Percentiles rank a stretch among this genome's conserved stretches.
phyloP scores from a whole-genome alignment of 164 flowering plant genomes.

The Magnolia kwangsiensis region DNA sequence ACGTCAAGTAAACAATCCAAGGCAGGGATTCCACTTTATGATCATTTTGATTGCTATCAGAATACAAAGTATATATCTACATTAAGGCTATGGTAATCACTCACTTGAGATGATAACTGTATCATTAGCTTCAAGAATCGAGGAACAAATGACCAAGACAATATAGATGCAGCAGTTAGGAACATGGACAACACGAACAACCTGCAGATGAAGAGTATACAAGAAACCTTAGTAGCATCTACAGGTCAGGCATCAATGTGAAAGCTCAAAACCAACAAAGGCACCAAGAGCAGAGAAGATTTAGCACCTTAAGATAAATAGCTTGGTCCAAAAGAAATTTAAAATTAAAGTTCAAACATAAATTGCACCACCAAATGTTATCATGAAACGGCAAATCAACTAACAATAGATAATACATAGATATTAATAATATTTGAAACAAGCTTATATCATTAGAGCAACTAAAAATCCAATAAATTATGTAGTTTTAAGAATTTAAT shows the following conservation, averaged over 20 bases:
- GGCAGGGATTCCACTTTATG: background rate
- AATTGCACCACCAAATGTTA: too few species aligned
- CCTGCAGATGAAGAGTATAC: conserved; percentile 36
- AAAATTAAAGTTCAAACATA: too few species aligned
- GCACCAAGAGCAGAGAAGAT: background rate
- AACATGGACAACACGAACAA: conserved; percentile 67
- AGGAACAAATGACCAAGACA: conserved; percentile 94
- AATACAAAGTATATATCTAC: background rate
- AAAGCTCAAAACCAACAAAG: background rate
- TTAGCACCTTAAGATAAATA: conserved; percentile 1
- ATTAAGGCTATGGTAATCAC: conserved; percentile 16
- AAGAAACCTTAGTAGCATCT: background rate
- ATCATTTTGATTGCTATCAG: background rate
- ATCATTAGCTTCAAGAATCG: conserved; percentile 92
- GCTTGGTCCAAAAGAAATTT: too few species aligned
- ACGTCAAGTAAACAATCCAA: background rate
- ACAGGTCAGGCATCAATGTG: background rate
- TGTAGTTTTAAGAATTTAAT: too few species aligned
- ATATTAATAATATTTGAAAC: too few species aligned
- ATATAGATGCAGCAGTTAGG: conserved; percentile 55
- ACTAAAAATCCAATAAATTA: background rate
- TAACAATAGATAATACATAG: too few species aligned
- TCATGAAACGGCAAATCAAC: too few species aligned
- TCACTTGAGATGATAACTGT: conserved; percentile 82
- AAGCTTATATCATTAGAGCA: too few species aligned